phyloP scores from a whole-genome alignment of 176 grass and related monocot genomes.

The Aegilops longissima region DNA sequence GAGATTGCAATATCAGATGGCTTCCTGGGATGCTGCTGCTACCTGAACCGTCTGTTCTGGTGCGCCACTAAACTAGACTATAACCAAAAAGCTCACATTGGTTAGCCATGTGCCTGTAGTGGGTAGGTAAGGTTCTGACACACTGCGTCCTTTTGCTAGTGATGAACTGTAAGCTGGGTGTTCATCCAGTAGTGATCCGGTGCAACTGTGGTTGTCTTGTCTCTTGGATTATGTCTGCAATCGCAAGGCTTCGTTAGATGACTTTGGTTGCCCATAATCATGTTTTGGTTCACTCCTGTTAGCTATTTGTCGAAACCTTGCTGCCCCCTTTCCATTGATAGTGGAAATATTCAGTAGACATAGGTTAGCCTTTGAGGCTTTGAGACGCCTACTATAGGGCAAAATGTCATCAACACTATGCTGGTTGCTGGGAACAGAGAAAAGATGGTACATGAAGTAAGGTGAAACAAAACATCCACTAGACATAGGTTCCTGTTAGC shows the following conservation, averaged over 20 bases:
- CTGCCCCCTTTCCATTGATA: too few species aligned
- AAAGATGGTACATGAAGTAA: too few species aligned
- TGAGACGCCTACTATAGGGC: too few species aligned
- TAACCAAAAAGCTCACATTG: background rate
- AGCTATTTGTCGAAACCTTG: background rate
- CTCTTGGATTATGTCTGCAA: constrained; percentile 7
- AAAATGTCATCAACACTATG: too few species aligned
- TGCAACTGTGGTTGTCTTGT: background rate
- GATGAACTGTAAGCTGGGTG: constrained; percentile 4
- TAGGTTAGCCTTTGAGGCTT: too few species aligned
- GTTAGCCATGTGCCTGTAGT: constrained; percentile 11
- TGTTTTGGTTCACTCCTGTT: background rate
- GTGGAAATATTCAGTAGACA: too few species aligned
- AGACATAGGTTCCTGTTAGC: too few species aligned
- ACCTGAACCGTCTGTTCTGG: constrained; percentile 29
- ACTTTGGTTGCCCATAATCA: background rate
- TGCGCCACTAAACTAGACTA: constrained; percentile 20
- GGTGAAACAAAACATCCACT: too few species aligned
- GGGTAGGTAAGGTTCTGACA: constrained; percentile 20
- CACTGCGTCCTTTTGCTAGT: constrained; percentile 16
- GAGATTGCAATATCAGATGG: constrained; percentile 19
- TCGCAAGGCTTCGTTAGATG: background rate
- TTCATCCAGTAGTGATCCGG: background rate
- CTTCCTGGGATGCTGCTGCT: constrained; percentile 4
- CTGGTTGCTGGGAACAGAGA: too few species aligned